A percentile compares a stretch with the other conserved stretches of the same genome.
These are phyloP conservation scores for Collybia nuda DNA, from an alignment of 768 basidiomycete species.

Conservation along the genomic window DNA sequence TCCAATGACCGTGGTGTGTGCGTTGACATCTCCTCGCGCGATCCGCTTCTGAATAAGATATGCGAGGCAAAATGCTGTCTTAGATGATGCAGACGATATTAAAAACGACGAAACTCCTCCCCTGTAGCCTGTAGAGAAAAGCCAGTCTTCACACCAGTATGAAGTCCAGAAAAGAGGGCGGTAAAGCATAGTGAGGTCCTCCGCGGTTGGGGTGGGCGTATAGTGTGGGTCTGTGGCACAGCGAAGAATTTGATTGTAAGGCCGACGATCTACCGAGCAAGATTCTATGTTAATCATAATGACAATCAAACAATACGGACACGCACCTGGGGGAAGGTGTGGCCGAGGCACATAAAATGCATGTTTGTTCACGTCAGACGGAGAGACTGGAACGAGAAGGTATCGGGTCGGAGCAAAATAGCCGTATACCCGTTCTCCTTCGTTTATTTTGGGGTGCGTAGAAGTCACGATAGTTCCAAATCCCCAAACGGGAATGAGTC, in stretches of 20 bases:
- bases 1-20: slow-evolving; percentile 45
- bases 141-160: slow-evolving; percentile 76
- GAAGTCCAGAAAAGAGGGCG: slow-evolving; percentile 76
- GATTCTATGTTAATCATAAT: not conserved
- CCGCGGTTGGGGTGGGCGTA: slow-evolving; percentile 39
- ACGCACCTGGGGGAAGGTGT: slow-evolving; percentile 58
- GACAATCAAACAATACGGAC: not conserved
- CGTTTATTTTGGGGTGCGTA: slow-evolving; percentile 41
- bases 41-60: slow-evolving; percentile 54
- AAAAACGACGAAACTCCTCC: slow-evolving; percentile 47
- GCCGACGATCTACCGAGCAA: slow-evolving; percentile 52
- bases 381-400: slow-evolving; percentile 51
- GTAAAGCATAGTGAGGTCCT: slow-evolving; percentile 72
- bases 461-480: slow-evolving; percentile 60
- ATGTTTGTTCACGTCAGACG: slow-evolving; percentile 49
- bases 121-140: slow-evolving; percentile 50
- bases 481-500: slow-evolving; percentile 72
- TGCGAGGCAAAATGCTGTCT: slow-evolving; percentile 70
- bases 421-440: slow-evolving; percentile 66
- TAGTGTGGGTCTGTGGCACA: slow-evolving; percentile 59
- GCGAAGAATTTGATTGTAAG: slow-evolving; percentile 67
- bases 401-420: slow-evolving; percentile 61
- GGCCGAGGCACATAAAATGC: slow-evolving; percentile 60
- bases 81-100: slow-evolving; percentile 70
- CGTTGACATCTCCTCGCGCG: slow-evolving; percentile 21